Evolutionary conservation across 139 green algal species (phyloP).

Genomic region (Trebouxia sp.): DNA sequence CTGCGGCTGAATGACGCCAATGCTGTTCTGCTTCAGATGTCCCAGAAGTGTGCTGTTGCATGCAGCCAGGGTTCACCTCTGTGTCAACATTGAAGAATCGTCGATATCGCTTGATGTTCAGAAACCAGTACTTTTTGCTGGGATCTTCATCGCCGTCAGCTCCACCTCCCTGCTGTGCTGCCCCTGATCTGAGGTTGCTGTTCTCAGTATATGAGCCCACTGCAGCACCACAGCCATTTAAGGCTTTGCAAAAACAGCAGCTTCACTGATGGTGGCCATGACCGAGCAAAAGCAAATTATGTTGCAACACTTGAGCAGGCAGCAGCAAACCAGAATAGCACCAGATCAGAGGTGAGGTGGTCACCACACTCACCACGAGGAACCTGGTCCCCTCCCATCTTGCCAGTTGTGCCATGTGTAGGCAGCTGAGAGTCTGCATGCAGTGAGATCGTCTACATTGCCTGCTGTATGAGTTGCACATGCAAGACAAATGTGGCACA

Average conservation of each 20-base stretch:
- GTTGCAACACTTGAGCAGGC: not conserved
- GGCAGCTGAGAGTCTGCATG: constrained; percentile 38
- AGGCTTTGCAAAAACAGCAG: not conserved
- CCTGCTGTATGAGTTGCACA: not conserved
- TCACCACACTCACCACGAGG: not conserved
- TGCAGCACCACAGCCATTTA: constrained; percentile 7
- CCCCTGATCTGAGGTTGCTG: constrained; percentile 12
- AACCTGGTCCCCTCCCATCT: constrained; percentile 26
- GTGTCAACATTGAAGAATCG: constrained; percentile 86
- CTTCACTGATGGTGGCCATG: not conserved
- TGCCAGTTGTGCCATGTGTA: not conserved
- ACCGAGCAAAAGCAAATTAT: not conserved
- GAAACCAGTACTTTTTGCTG: constrained; percentile 64
- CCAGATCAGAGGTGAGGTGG: not conserved
- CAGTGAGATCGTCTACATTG: not conserved
- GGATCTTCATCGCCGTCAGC: constrained; percentile 34
- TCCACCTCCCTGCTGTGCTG: not conserved
- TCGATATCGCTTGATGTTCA: constrained; percentile 76
- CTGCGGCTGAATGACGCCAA: no score
- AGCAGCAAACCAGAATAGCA: no score
- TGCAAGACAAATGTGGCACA: no score
- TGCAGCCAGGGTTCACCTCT: constrained; percentile 36
- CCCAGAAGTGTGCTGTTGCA: no score
- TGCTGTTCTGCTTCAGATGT: no score
- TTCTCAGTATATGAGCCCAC: constrained; percentile 23